Evolutionary conservation across 768 basidiomycete genomes (phyloP).

Genomic region (Amylocystis lapponica): DNA sequence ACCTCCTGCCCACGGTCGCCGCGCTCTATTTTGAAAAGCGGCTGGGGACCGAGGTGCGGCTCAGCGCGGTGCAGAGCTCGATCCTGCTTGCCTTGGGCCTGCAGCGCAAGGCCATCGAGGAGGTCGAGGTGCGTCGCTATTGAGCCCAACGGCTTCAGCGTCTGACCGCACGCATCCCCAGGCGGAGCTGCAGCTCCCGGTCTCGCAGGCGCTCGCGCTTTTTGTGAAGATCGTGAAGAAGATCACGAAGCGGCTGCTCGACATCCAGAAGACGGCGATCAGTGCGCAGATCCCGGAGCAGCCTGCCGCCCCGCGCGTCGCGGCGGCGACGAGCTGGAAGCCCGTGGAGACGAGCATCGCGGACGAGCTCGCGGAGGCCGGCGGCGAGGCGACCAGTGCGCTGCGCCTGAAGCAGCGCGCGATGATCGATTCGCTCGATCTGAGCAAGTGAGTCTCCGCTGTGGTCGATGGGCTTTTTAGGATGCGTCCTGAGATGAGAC

Average conservation of each 20-base stretch:
- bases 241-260: conserved; percentile 66
- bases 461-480: background rate
- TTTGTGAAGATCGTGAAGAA: conserved; percentile 90
- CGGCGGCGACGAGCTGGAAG: conserved; percentile 14
- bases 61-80: conserved; percentile 88
- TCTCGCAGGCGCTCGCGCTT: conserved; percentile 82
- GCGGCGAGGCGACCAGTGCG: conserved; percentile 50
- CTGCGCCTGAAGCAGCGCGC: conserved; percentile 72
- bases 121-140: conserved; percentile 60
- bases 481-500: background rate
- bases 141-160: background rate
- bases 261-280: conserved; percentile 76
- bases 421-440: conserved; percentile 83
- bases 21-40: conserved; percentile 81
- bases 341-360: conserved; percentile 26
- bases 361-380: conserved; percentile 50
- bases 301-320: conserved; percentile 21
- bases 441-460: conserved; percentile 65
- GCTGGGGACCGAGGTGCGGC: conserved; percentile 53
- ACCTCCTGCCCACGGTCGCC: conserved; percentile 79
- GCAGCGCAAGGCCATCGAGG: conserved; percentile 86
- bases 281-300: conserved; percentile 53
- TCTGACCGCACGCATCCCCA: conserved; percentile 22
- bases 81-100: conserved; percentile 86
- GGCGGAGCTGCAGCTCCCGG: conserved; percentile 77